A percentile compares a stretch with the other conserved stretches of the same genome.
phyloP scores from a whole-genome alignment of 495 filamentous ascomycete genomes.

The Aeminium ludgeri region DNA sequence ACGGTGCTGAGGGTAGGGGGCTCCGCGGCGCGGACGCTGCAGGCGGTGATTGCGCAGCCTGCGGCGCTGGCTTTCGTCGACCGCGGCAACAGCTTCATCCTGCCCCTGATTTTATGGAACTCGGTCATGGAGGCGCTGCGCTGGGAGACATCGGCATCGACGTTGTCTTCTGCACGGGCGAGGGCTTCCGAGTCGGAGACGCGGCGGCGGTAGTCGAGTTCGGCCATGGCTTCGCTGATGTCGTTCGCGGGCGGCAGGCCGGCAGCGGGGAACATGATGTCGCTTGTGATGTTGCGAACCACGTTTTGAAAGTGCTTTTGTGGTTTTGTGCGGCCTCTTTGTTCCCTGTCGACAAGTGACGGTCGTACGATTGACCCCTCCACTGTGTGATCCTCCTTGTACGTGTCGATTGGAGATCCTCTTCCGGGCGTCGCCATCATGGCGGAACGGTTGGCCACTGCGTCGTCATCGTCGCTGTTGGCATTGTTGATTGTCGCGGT shows the following conservation, averaged over 20 bases:
- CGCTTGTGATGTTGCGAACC: neutral
- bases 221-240: neutral
- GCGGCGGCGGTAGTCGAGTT: neutral
- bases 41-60: slow-evolving; percentile 5
- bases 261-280: neutral
- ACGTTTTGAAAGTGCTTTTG: neutral
- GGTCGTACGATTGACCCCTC: too few relatives aligned
- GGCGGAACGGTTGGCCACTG: too few relatives aligned
- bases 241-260: neutral
- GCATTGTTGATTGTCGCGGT: too few relatives aligned
- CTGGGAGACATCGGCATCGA: neutral
- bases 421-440: too few relatives aligned
- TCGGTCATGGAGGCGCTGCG: slow-evolving; percentile 7
- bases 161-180: neutral
- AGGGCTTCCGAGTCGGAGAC: neutral
- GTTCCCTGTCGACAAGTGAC: too few relatives aligned
- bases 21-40: slow-evolving; percentile 4
- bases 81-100: neutral
- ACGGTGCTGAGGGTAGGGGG: slow-evolving; percentile 2
- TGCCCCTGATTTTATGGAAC: neutral
- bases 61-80: slow-evolving; percentile 4
- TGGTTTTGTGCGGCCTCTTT: neutral
- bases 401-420: too few relatives aligned
- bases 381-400: too few relatives aligned
- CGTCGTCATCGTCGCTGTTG: too few relatives aligned